Evolutionary conservation across 2,329 filamentous ascomycete genomes (phyloP).

Genomic region (Zarea fungicola): DNA sequence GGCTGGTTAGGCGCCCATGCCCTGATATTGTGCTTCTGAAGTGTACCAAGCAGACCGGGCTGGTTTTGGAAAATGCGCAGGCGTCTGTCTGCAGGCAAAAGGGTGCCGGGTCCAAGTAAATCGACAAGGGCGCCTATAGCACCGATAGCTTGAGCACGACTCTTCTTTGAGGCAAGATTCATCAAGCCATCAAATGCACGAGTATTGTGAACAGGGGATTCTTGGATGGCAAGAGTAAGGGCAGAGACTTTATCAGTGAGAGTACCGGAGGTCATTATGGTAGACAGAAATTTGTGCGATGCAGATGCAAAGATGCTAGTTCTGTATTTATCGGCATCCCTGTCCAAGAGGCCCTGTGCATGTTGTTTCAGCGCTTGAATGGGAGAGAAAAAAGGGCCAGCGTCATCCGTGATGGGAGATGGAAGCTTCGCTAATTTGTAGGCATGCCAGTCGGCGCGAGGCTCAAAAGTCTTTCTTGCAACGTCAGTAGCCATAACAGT

Average conservation of each 20-base stretch:
- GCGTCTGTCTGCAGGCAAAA: conserved; percentile 78
- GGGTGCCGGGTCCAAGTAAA: conserved; percentile 80
- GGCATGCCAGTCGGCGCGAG: conserved; percentile 53
- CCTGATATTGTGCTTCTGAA: conserved; percentile 55
- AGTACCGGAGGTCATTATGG: conserved; percentile 94
- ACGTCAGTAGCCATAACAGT: conserved; percentile 29
- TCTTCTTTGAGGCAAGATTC: conserved; percentile 82
- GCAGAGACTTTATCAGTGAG: conserved; percentile 96
- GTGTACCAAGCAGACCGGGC: conserved; percentile 64
- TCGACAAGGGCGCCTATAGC: conserved; percentile 93
- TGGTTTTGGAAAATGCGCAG: conserved; percentile 75
- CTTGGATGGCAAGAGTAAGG: conserved; percentile 87
- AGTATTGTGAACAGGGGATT: conserved; percentile 89
- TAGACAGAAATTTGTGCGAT: conserved; percentile 92
- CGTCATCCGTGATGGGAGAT: conserved; percentile 38
- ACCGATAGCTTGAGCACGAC: conserved; percentile 84
- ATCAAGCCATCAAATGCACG: conserved; percentile 85
- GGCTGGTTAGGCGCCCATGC: conserved; percentile 64
- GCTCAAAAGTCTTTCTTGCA: conserved; percentile 48
- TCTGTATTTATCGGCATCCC: conserved; percentile 71
- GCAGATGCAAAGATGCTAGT: conserved; percentile 73
- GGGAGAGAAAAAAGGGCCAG: conserved; percentile 36
- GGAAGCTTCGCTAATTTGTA: conserved; percentile 40
- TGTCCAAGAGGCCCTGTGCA: conserved; percentile 68
- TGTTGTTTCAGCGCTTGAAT: conserved; percentile 58